These are phyloP conservation scores for Chaetomium sp. DNA, from an alignment of 2,329 filamentous ascomycete genomes.

Conservation along the genomic window DNA sequence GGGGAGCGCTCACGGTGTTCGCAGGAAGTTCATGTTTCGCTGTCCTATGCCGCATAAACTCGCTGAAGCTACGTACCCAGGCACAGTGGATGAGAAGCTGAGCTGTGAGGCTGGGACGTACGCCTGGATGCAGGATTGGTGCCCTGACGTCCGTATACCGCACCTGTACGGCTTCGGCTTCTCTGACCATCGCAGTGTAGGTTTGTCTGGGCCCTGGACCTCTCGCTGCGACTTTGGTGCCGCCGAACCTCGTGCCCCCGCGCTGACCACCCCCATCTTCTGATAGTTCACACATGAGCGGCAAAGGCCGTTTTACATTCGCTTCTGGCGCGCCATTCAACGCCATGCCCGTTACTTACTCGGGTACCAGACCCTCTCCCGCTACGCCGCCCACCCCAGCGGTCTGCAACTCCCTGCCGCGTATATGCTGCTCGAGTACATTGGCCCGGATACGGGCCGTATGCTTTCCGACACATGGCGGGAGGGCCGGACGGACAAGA, in stretches of 20 bases:
- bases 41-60: conserved; percentile 32
- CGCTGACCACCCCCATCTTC: neutral
- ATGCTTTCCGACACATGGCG: conserved; percentile 27
- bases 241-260: neutral
- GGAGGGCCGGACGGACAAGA: conserved; percentile 14
- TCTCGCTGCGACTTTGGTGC: neutral
- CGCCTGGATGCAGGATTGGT: conserved; percentile 4
- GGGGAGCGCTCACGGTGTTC: neutral
- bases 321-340: conserved; percentile 1
- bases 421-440: conserved; percentile 27
- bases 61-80: conserved; percentile 32
- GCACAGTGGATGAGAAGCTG: conserved; percentile 39
- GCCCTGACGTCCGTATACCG: neutral
- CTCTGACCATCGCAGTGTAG: neutral
- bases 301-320: conserved; percentile 5
- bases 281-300: conserved; percentile 10
- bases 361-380: conserved; percentile 6
- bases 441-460: conserved; percentile 21
- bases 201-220: neutral
- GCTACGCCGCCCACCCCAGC: conserved; percentile 5
- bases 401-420: conserved; percentile 7
- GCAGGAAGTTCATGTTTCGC: conserved; percentile 21
- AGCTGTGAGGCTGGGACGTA: conserved; percentile 5
- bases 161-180: conserved; percentile 8
- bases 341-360: neutral